Base-by-base conservation (phyloP, 2,329 filamentous ascomycete species). In the Microcera coccophila region DNA sequence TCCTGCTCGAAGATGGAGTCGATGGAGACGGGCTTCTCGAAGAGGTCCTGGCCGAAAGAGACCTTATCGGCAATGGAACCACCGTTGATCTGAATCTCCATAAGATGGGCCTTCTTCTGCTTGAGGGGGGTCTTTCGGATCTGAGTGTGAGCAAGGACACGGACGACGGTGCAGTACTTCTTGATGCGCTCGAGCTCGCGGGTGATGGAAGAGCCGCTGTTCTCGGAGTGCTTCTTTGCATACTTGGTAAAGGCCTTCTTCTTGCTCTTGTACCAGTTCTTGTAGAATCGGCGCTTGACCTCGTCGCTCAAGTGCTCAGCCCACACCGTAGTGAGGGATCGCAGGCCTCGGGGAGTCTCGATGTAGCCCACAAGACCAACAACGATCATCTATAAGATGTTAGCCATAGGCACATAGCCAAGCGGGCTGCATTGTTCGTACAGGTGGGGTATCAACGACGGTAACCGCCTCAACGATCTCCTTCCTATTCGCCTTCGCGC, bases 221-320 rank as follows among this genome's bases (percentile, higher is more conserved):
- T 85, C 81, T 97, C 91, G 57, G 91, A 90, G 85, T 97, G 89
- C 85, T 95, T 91, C 89, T 97, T 98, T 81, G 93, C 89, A 79
- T 98, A 98, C 82, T 95, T 96, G 82, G 93, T 98, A 82, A 98
- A 98, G 54, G 93, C 93, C 91, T 98, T 98, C 89, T 96, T 97
- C 90, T 98, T 98, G 83, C 84, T 90, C 87, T 95, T 95, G 87
- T 98, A 98, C 93, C 93, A 98, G 87, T 98, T 98, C 90, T 97
- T 97, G 88, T 98, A 98, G 89, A 98, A 98, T 71, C 93, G 88
- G 68, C 93, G 88, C 86, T 95, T 95, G 75, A 98, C 71, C 79
- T 97, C 93, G 75, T 98, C 93, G 76, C 87, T 88, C 75, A 98
- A 76, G 75, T 98, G 93, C 84, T 97, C 93, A 69, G 93, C 93